Evolutionary conservation across 73 alveolate genomes (phyloP), one percentile per base, ranked within the genome.

Genomic region (Diophrys appendiculata): DNA sequence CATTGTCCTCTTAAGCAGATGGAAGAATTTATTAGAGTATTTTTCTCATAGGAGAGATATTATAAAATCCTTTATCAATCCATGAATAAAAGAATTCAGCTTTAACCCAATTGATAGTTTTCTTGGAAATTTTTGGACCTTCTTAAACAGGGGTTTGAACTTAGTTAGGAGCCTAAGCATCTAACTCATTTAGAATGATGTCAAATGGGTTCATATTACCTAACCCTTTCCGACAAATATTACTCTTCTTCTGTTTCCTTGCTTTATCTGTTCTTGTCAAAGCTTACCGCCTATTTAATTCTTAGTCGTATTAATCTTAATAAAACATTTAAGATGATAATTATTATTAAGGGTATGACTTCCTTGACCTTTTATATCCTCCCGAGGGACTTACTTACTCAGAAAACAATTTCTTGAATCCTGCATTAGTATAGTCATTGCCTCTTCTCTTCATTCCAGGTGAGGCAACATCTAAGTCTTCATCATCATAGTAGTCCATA

Each of bases 41-140:
- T n/a, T n/a, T n/a, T n/a, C n/a, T n/a, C n/a, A n/a, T n/a, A n/a
- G n/a, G n/a, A n/a, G n/a, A n/a, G n/a, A n/a, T n/a, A n/a, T 32
- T 29, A 72, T 35, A 88, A 52, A 75, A 88, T 25, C 92, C 88
- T 56, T 81, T 69, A 68, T 88, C 95, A 26, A 84, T 65, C 80
- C 88, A 83, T 14, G 91, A 81, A 54, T 88, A 88, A 78, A 88
- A 88, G 71, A 82, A 88, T 79, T 88, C 95, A 30, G 69, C 54
- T 55, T 81, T 83, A 70, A 83, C 32, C 92, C 95, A 88, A 31
- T 88, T 75, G 54, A 35, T 56, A n/a, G 84, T 88, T 25, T 73
- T 67, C 28, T 25, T 55, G 0, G 91, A 68, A 27, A 34, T 30
- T 22, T 22, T 13, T 22, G 54, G 65, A 27, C 13, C 31, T 73